A percentile compares a stretch with the other conserved stretches of the same genome.
These are phyloP conservation scores for Auriscalpium orientale DNA, from an alignment of 768 basidiomycete genomes.

Conservation along the genomic window DNA sequence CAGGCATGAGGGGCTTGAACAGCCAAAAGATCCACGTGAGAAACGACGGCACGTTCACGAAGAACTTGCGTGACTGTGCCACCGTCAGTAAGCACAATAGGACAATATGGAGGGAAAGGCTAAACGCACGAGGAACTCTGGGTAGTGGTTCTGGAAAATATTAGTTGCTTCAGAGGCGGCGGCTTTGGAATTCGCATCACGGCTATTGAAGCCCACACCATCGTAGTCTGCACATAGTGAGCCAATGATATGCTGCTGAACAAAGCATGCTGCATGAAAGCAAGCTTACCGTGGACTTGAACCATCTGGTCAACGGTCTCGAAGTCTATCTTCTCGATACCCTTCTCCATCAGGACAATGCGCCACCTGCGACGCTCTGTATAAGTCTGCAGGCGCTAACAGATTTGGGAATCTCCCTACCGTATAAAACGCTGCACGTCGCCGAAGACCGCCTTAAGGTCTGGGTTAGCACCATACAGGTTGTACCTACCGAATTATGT, in stretches of 20 bases:
- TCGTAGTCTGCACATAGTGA: constrained; percentile 50
- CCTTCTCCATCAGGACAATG: constrained; percentile 68
- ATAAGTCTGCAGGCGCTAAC: too few relatives aligned
- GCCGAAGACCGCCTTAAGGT: constrained; percentile 65
- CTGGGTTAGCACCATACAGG: constrained; percentile 63
- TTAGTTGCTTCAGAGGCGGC: constrained; percentile 68
- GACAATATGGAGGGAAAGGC: neutral
- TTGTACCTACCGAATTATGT: constrained; percentile 48
- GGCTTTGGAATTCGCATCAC: constrained; percentile 68
- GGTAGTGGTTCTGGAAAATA: constrained; percentile 73
- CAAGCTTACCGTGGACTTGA: constrained; percentile 14
- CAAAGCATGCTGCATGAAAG: neutral
- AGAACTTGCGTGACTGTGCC: constrained; percentile 62
- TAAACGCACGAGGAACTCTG: constrained; percentile 59
- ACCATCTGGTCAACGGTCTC: constrained; percentile 39
- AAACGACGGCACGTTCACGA: constrained; percentile 71
- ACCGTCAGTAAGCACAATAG: too few relatives aligned
- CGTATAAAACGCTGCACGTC: constrained; percentile 71
- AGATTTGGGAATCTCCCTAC: constrained; percentile 26
- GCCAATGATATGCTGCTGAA: too few relatives aligned
- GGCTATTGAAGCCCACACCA: constrained; percentile 56
- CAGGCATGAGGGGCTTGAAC: constrained; percentile 67
- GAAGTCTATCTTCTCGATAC: constrained; percentile 59
- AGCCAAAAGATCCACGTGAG: constrained; percentile 80
- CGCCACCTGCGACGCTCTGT: constrained; percentile 50